Evolutionary conservation across 176 grass and related monocot species (phyloP).

Genomic region (Tillandsia leiboldiana): DNA sequence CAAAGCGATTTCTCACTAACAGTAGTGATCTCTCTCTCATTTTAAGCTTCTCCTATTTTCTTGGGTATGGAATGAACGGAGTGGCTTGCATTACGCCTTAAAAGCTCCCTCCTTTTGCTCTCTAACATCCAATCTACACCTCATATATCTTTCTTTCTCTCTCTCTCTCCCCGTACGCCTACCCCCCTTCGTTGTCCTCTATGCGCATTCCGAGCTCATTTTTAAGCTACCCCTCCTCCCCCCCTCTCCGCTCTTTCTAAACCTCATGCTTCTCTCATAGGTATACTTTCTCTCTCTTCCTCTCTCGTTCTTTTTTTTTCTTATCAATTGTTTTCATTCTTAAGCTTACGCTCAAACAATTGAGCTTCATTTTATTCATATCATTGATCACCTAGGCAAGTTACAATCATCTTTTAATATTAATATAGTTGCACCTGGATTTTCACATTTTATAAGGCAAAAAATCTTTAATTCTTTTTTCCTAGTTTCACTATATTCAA

Average conservation of each 20-base stretch:
- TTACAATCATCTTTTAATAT: no score
- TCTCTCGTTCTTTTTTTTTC: background rate
- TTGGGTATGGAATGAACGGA: background rate
- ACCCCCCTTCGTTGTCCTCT: background rate
- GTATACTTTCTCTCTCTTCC: background rate
- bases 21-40: background rate
- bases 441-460: no score
- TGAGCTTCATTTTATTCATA: background rate
- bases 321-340: background rate
- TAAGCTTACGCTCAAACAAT: background rate
- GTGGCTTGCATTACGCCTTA: background rate
- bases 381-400: no score
- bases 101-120: background rate
- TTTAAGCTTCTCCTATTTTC: background rate
- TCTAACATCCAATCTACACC: background rate
- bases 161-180: background rate
- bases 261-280: background rate
- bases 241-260: background rate
- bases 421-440: no score
- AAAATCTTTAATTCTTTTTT: no score
- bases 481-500: no score
- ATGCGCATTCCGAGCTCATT: background rate
- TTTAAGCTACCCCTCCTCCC: background rate
- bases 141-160: background rate
- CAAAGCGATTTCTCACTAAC: constrained; percentile 24